These are phyloP conservation scores for Ambrosiella beaveri DNA, from an alignment of 2,329 filamentous ascomycete genomes.

Conservation along the genomic window DNA sequence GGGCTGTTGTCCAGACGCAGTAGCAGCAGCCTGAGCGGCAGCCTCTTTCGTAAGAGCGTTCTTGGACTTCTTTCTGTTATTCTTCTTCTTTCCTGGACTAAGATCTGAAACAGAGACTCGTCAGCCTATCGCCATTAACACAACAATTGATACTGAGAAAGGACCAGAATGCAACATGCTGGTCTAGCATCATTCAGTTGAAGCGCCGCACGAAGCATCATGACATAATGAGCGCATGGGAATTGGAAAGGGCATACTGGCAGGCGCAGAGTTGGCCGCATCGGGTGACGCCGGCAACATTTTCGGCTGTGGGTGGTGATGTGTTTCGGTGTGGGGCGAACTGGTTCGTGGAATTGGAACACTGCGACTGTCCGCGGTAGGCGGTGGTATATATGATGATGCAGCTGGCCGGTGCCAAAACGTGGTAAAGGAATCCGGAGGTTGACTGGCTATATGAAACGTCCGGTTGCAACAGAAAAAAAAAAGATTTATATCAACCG, in stretches of 20 bases:
- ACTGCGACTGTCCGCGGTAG: not conserved
- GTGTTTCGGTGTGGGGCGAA: not conserved
- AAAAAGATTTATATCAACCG: too few relatives aligned
- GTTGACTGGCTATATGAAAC: too few relatives aligned
- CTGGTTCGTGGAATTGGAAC: not conserved
- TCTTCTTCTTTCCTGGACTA: slow-evolving; percentile 35
- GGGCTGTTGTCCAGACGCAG: not conserved
- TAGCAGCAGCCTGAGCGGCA: not conserved
- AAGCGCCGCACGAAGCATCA: too few relatives aligned
- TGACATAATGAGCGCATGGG: not conserved
- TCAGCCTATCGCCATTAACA: not conserved
- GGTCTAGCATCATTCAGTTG: too few relatives aligned
- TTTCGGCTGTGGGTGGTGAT: not conserved
- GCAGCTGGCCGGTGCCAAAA: too few relatives aligned
- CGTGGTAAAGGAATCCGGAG: too few relatives aligned
- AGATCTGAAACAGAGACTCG: slow-evolving; percentile 1
- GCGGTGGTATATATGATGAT: not conserved
- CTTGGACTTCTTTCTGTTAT: slow-evolving; percentile 43
- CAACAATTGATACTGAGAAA: too few relatives aligned
- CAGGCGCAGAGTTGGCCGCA: slow-evolving; percentile 6
- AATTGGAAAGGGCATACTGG: slow-evolving; percentile 3
- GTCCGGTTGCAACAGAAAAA: too few relatives aligned
- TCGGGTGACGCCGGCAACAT: slow-evolving; percentile 9
- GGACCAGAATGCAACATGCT: too few relatives aligned
- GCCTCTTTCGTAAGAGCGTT: slow-evolving; percentile 29